A percentile compares a stretch with the other conserved stretches of the same genome.
These are phyloP conservation scores for Toxoplasma gondii DNA, from an alignment of 169 alveolate genomes.

Conservation along the genomic window DNA sequence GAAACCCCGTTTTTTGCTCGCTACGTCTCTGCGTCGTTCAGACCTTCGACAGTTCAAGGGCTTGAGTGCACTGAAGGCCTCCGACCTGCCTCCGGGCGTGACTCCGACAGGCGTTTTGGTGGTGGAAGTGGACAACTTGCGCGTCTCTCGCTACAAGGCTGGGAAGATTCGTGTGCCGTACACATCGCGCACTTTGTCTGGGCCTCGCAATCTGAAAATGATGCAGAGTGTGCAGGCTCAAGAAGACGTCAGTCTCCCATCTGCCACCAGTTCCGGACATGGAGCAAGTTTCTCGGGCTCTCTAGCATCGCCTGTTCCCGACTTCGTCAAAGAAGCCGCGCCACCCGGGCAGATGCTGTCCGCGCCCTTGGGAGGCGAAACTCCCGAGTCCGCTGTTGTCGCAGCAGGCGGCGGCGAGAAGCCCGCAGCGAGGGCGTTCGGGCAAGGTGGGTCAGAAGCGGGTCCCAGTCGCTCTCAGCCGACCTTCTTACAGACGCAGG, in stretches of 20 bases:
- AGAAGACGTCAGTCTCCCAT: neutral
- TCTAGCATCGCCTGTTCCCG: no score
- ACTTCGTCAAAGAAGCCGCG: no score
- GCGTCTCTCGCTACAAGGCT: neutral
- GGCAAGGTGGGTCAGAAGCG: no score
- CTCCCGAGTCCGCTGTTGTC: no score
- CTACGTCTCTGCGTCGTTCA: neutral
- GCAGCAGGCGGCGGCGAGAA: no score
- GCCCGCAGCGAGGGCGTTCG: no score
- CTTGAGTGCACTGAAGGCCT: conserved; percentile 48
- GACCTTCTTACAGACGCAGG: neutral
- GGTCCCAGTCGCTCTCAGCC: neutral
- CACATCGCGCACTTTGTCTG: neutral
- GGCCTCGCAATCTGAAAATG: neutral
- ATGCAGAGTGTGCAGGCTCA: neutral
- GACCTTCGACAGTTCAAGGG: conserved; percentile 74
- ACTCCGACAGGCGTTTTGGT: conserved; percentile 55
- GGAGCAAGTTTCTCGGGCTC: no score
- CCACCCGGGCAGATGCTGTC: no score
- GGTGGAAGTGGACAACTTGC: conserved; percentile 58
- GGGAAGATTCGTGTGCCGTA: conserved; percentile 54
- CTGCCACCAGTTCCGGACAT: no score
- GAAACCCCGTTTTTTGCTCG: no score
- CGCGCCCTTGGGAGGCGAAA: no score
- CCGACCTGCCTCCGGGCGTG: conserved; percentile 70